Evolutionary conservation across 345 rosid genomes (phyloP).

Genomic region (Populus tremula): DNA sequence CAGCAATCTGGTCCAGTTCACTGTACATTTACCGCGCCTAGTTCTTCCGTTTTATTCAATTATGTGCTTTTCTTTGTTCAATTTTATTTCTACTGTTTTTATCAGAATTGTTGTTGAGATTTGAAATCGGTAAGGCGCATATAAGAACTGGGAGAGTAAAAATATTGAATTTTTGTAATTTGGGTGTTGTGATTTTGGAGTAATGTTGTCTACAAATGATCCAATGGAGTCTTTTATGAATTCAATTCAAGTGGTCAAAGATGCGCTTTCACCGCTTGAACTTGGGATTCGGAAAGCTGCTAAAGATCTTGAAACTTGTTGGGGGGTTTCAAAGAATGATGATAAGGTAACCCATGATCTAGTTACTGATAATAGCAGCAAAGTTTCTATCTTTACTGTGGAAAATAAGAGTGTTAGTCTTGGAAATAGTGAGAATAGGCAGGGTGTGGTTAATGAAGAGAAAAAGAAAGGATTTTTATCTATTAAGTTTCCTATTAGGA

Average conservation of each 20-base stretch:
- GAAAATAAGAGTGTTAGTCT: conserved; percentile 34
- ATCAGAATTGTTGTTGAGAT: neutral
- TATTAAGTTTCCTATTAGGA: conserved; percentile 54
- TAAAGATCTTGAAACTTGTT: conserved; percentile 58
- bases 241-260: conserved; percentile 72
- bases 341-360: conserved; percentile 34
- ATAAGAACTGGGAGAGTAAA: neutral
- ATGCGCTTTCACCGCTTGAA: conserved; percentile 60
- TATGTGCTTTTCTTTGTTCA: neutral
- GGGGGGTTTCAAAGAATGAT: conserved; percentile 37
- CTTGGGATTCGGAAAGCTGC: conserved; percentile 62
- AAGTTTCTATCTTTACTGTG: conserved; percentile 27
- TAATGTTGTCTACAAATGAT: conserved; percentile 71
- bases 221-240: conserved; percentile 55
- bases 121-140: neutral
- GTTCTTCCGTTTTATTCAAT: neutral
- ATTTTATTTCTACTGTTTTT: neutral
- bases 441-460: conserved; percentile 43
- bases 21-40: neutral
- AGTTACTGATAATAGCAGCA: conserved; percentile 12
- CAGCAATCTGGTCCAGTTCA: conserved; percentile 1
- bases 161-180: neutral
- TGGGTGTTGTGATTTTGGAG: conserved; percentile 16
- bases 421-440: conserved; percentile 18
- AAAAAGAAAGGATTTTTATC: conserved; percentile 50